phyloP scores from a whole-genome alignment of 208 protist species.

The Leishmania mexicana region DNA sequence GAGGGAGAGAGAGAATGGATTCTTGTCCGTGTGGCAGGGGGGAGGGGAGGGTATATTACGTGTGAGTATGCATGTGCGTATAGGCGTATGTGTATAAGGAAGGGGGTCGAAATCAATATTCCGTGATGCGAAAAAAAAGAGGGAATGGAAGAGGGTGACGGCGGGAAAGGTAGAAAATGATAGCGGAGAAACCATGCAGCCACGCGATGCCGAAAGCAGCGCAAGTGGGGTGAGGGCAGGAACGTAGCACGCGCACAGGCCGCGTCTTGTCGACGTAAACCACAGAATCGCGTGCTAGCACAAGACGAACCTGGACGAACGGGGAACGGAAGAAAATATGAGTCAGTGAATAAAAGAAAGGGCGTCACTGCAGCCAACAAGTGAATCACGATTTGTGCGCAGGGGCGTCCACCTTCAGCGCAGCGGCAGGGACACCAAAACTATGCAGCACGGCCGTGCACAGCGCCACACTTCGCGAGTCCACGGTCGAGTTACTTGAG shows the following conservation, averaged over 20 bases:
- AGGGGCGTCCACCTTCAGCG: slow-evolving; percentile 23
- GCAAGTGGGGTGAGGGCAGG: neutral
- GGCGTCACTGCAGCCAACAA: neutral
- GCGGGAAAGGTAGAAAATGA: neutral
- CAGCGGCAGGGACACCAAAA: slow-evolving; percentile 36
- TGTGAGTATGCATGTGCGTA: neutral
- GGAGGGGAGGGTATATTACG: neutral
- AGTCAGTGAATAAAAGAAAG: neutral
- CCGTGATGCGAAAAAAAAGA: neutral
- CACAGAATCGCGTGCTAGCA: neutral
- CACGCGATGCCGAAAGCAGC: neutral
- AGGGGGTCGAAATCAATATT: neutral
- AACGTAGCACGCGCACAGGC: neutral
- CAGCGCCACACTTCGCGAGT: slow-evolving; percentile 45
- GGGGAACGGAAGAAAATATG: neutral
- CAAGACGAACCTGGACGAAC: neutral
- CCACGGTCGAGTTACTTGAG: slow-evolving; percentile 52
- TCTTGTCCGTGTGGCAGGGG: neutral
- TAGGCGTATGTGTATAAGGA: neutral
- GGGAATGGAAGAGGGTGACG: neutral
- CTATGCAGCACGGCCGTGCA: slow-evolving; percentile 47
- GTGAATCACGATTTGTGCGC: neutral
- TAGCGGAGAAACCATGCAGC: neutral
- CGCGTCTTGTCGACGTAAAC: neutral
- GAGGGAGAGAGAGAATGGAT: neutral